phyloP scores from a whole-genome alignment of 257 asterid species.

The Jacaranda mimosifolia region DNA sequence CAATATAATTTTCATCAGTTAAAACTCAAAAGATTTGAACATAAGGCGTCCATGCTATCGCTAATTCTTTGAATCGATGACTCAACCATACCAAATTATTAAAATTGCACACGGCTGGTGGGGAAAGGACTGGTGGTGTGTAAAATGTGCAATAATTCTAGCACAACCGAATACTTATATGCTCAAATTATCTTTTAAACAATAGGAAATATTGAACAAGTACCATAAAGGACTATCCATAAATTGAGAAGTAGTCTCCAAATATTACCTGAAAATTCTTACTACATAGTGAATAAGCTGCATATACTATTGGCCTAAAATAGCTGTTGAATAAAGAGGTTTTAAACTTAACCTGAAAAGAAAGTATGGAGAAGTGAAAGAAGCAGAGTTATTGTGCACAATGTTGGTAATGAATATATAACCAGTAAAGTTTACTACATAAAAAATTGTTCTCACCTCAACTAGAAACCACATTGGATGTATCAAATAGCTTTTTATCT shows the following conservation, averaged over 20 bases:
- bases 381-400: slow-evolving; percentile 10
- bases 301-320: background rate
- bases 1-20: no score
- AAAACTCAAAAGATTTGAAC: no score
- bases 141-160: background rate
- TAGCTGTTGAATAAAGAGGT: slow-evolving; percentile 3
- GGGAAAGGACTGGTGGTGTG: background rate
- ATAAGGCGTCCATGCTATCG: no score
- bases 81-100: no score
- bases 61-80: no score
- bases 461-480: slow-evolving; percentile 18
- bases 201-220: background rate
- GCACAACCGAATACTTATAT: slow-evolving; percentile 11
- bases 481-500: slow-evolving; percentile 12
- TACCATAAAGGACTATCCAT: no score
- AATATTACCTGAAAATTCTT: background rate
- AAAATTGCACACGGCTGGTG: slow-evolving; percentile 3
- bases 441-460: slow-evolving; percentile 23
- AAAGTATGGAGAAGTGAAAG: slow-evolving; percentile 12
- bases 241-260: slow-evolving; percentile 13
- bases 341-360: background rate
- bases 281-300: no score
- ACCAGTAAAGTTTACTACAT: slow-evolving; percentile 30
- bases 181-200: no score
- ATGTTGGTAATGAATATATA: slow-evolving; percentile 28